Evolutionary conservation across 331 rosid genomes (phyloP).

Genomic region (Pyrus hybrid): DNA sequence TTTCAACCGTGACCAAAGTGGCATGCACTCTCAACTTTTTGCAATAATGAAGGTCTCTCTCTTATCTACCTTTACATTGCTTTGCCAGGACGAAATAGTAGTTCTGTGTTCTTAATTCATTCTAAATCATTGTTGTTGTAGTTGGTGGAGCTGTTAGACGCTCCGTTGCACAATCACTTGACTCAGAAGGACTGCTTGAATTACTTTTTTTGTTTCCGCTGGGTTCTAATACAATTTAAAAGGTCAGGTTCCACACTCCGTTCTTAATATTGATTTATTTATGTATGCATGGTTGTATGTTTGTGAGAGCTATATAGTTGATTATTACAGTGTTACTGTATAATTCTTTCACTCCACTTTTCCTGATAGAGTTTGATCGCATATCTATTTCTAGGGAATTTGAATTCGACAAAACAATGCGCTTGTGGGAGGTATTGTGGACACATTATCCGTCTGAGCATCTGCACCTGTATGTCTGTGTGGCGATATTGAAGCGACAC

Average conservation of each 20-base stretch:
- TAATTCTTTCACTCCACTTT: background rate
- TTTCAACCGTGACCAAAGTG: conserved; percentile 97
- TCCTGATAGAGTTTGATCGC: background rate
- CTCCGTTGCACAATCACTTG: conserved; percentile 82
- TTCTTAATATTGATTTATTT: background rate
- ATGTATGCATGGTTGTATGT: background rate
- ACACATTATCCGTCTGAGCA: conserved; percentile 86
- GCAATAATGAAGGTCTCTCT: conserved; percentile 76
- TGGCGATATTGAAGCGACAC: conserved; percentile 75
- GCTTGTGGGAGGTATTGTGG: conserved; percentile 94
- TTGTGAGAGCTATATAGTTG: background rate
- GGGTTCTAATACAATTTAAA: conserved; percentile 95
- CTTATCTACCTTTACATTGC: background rate
- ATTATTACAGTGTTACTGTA: background rate
- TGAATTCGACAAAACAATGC: conserved; percentile 67
- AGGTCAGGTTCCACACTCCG: conserved; percentile 44
- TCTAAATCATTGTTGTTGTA: conserved; percentile 32
- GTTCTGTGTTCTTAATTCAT: background rate
- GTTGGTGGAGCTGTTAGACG: conserved; percentile 95
- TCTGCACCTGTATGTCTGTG: conserved; percentile 81
- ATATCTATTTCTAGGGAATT: conserved; percentile 53
- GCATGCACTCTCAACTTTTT: conserved; percentile 99
- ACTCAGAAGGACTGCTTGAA: conserved; percentile 88
- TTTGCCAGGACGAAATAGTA: background rate
- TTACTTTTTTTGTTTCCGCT: conserved; percentile 97